These are phyloP conservation scores for Ceriops tagal DNA, from an alignment of 345 rosid genomes.

Conservation along the genomic window DNA sequence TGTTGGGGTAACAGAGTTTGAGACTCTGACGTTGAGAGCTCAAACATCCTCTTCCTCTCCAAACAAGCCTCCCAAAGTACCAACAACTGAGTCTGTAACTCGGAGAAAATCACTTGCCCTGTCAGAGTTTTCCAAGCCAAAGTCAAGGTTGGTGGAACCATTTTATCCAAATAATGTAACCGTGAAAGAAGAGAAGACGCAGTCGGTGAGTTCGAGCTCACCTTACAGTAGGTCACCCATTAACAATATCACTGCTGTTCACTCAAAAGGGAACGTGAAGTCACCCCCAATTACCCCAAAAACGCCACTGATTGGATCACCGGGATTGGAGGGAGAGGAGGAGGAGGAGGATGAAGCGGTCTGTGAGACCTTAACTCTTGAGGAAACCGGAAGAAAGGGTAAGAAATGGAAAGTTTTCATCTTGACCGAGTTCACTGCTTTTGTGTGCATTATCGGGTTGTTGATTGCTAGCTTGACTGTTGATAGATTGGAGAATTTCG, in stretches of 20 bases:
- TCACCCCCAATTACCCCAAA: constrained; percentile 45
- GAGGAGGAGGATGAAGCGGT: constrained; percentile 48
- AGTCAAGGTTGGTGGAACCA: constrained; percentile 55
- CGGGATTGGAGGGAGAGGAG: constrained; percentile 25
- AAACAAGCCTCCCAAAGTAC: constrained; percentile 36
- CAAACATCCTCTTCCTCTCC: constrained; percentile 24
- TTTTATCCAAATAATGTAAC: constrained; percentile 23
- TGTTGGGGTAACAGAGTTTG: constrained; percentile 19
- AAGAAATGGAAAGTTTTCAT: constrained; percentile 30
- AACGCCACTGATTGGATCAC: constrained; percentile 45
- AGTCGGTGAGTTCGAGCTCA: constrained; percentile 17
- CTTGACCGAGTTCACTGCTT: constrained; percentile 28
- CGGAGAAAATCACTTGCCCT: constrained; percentile 27
- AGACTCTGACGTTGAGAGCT: constrained; percentile 14
- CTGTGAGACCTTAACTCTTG: constrained; percentile 32
- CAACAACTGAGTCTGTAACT: constrained; percentile 21
- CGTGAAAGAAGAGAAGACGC: constrained; percentile 30
- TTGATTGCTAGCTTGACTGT: constrained; percentile 38
- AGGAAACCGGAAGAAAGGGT: constrained; percentile 21
- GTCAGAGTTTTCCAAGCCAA: constrained; percentile 52
- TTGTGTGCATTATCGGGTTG: constrained; percentile 28
- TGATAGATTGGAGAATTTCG: constrained; percentile 19
- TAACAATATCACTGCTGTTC: constrained; percentile 8
- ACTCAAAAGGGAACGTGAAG: constrained; percentile 30
- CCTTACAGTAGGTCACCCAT: constrained; percentile 32